Percentiles rank a stretch among this genome's conserved stretches.
These are phyloP conservation scores for Myochromella boudieri DNA, from an alignment of 768 basidiomycete species.

Conservation along the genomic window DNA sequence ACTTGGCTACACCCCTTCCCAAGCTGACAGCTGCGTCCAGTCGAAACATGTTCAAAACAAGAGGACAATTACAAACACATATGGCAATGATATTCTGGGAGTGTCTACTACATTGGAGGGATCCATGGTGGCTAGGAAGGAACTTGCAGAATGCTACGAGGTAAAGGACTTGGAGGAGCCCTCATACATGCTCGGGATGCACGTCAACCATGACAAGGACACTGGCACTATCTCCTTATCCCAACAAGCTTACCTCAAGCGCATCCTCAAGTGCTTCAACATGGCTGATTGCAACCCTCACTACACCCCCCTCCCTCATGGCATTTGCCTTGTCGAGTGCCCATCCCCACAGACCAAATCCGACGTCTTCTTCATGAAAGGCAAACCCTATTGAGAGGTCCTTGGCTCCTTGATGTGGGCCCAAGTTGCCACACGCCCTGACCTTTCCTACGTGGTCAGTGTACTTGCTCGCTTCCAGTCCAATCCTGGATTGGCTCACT, in stretches of 20 bases:
- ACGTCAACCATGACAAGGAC: not conserved
- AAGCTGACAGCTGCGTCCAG: constrained; percentile 18
- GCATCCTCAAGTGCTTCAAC: not conserved
- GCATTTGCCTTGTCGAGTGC: not conserved
- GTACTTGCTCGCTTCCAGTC: not conserved
- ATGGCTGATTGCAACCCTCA: not conserved
- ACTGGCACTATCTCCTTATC: not conserved
- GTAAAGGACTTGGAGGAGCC: too few species aligned
- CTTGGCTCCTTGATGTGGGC: not conserved
- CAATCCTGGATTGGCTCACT: constrained; percentile 29
- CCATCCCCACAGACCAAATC: not conserved
- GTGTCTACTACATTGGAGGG: constrained; percentile 10
- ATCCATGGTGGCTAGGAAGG: not conserved
- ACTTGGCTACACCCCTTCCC: constrained; percentile 13
- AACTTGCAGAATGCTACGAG: too few species aligned
- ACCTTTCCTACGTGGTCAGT: not conserved
- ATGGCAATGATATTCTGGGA: constrained; percentile 16
- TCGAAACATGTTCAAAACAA: not conserved
- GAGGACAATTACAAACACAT: constrained; percentile 16
- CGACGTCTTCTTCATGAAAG: not conserved
- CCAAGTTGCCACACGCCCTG: constrained; percentile 14
- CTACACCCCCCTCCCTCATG: not conserved
- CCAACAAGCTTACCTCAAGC: not conserved
- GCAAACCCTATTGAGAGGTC: not conserved
- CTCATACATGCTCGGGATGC: not conserved